Conservation (phyloP, 345 rosid genomes). For the Sonneratia alba region DNA sequence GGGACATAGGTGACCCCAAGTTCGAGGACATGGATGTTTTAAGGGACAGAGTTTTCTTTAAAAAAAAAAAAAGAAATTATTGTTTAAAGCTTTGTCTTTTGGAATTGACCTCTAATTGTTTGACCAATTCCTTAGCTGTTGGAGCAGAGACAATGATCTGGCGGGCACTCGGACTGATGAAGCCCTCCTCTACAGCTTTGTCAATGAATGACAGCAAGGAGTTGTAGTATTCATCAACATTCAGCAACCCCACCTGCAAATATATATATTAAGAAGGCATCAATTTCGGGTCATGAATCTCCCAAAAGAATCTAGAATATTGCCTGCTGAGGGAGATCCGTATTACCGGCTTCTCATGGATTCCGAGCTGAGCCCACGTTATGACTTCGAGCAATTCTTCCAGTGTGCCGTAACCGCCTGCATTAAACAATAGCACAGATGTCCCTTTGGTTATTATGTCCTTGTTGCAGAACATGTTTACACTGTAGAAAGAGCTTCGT, state of each 20-base stretch:
- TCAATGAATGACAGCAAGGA: constrained; percentile 90
- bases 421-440: constrained; percentile 6
- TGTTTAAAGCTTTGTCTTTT: too few relatives aligned
- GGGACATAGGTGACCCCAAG: too few relatives aligned
- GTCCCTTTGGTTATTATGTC: background rate
- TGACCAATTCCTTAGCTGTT: constrained; percentile 71
- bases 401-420: constrained; percentile 97
- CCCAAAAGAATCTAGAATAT: background rate
- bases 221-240: constrained; percentile 98
- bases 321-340: background rate
- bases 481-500: background rate
- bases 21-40: too few relatives aligned
- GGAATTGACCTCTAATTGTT: constrained; percentile 67
- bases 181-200: constrained; percentile 98
- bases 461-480: background rate
- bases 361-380: constrained; percentile 99
- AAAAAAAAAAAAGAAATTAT: too few relatives aligned
- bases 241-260: constrained; percentile 83
- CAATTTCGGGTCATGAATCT: background rate
- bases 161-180: constrained; percentile 72
- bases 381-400: constrained; percentile 97
- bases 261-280: background rate
- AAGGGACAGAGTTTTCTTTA: too few relatives aligned
- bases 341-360: constrained; percentile 91
- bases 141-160: constrained; percentile 87